Evolutionary conservation across 306 rosid species (phyloP).

Genomic region (Vigna unguiculata): DNA sequence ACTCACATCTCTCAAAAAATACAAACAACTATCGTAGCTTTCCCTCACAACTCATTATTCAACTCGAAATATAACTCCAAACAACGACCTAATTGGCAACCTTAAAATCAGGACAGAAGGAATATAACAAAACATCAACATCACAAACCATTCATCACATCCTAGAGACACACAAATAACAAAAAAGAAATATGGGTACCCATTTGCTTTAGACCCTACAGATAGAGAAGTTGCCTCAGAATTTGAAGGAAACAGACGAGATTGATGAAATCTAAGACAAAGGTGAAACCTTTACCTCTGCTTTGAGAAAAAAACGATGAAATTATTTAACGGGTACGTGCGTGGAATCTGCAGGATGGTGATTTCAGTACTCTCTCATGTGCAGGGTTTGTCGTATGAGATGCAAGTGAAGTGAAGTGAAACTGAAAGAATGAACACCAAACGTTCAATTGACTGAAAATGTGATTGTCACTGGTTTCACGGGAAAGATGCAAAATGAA

Average conservation of each 20-base stretch:
- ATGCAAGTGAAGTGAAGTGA: conserved; percentile 22
- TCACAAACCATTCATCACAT: conserved; percentile 4
- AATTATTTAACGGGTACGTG: conserved; percentile 23
- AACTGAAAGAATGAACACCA: conserved; percentile 9
- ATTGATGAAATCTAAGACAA: conserved; percentile 27
- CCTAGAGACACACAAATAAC: conserved; percentile 11
- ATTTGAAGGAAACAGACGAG: conserved; percentile 26
- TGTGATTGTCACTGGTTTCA: not conserved
- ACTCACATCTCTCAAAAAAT: not conserved
- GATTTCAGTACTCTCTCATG: not conserved
- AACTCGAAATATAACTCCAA: conserved; percentile 9
- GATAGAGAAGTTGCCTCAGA: conserved; percentile 15
- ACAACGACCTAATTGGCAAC: not conserved
- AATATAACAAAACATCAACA: conserved; percentile 20
- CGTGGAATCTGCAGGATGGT: not conserved
- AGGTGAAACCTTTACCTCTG: conserved; percentile 40
- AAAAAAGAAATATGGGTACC: not conserved
- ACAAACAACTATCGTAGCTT: not conserved
- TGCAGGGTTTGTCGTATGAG: conserved; percentile 10
- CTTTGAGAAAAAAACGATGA: conserved; percentile 11
- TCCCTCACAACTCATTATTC: not conserved
- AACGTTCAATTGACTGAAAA: conserved; percentile 34
- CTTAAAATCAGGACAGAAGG: not conserved
- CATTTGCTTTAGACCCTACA: conserved; percentile 28
- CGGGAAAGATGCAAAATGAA: not conserved